These are phyloP conservation scores for Plectosphaerella plurivora DNA, from an alignment of 2,329 filamentous ascomycete genomes.

Conservation along the genomic window DNA sequence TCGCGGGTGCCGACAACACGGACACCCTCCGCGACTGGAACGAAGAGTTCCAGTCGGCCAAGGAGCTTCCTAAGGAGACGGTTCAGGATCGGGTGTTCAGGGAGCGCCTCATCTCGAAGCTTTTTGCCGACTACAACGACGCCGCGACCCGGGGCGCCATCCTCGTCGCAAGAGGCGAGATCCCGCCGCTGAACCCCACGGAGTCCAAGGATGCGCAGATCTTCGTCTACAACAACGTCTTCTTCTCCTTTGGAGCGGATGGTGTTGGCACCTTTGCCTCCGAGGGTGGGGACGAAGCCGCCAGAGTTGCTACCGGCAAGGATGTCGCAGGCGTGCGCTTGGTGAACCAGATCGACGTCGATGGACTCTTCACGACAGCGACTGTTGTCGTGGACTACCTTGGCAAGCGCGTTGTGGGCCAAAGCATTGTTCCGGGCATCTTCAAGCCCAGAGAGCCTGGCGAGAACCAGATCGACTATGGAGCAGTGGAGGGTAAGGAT, in stretches of 20 bases:
- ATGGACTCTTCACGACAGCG: constrained; percentile 88
- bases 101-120: constrained; percentile 87
- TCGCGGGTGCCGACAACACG: constrained; percentile 86
- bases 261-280: constrained; percentile 95
- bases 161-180: constrained; percentile 86
- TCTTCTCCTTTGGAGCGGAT: constrained; percentile 97
- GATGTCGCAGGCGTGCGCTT: constrained; percentile 91
- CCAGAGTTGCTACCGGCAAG: constrained; percentile 92
- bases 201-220: constrained; percentile 92
- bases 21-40: constrained; percentile 98
- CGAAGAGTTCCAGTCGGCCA: constrained; percentile 95
- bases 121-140: constrained; percentile 97
- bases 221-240: constrained; percentile 99
- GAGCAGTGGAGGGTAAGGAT: constrained; percentile 95
- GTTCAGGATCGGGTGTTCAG: constrained; percentile 96
- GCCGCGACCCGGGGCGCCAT: constrained; percentile 89
- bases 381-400: constrained; percentile 97
- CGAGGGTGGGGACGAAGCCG: constrained; percentile 94
- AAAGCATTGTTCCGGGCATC: constrained; percentile 97
- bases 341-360: constrained; percentile 95
- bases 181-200: constrained; percentile 90
- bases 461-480: constrained; percentile 98
- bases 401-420: constrained; percentile 92
- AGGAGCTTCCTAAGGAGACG: constrained; percentile 87
- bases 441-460: constrained; percentile 98